Conservation (phyloP, 208 protist genomes). For the Novymonas esmeraldas region DNA sequence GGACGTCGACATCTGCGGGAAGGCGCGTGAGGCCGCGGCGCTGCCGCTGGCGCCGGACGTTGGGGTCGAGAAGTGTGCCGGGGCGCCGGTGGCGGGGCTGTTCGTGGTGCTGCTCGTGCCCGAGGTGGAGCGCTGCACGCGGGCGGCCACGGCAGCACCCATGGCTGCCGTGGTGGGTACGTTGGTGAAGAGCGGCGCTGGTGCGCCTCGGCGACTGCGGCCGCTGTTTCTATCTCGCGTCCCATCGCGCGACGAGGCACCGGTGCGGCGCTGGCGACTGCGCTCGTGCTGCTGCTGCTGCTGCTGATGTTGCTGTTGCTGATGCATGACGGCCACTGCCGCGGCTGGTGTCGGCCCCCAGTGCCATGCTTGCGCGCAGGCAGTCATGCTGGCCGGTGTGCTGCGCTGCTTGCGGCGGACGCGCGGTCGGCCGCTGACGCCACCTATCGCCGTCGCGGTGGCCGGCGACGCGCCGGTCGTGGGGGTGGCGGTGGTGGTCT, state of each 20-base stretch:
- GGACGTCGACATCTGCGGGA: background rate
- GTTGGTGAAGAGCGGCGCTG: conserved; percentile 7
- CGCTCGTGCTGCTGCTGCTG: background rate
- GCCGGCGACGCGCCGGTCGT: background rate
- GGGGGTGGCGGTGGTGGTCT: conserved; percentile 1
- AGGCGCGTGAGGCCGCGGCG: background rate
- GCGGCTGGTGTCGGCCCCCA: conserved; percentile 6
- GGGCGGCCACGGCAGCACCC: conserved; percentile 3
- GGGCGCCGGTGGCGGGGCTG: background rate
- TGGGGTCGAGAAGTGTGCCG: background rate
- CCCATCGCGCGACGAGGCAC: background rate
- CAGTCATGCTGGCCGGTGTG: conserved; percentile 11
- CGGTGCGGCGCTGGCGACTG: background rate
- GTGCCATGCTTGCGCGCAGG: conserved; percentile 29
- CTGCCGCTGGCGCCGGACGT: background rate
- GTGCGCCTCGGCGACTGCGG: conserved; percentile 7
- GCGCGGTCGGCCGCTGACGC: background rate
- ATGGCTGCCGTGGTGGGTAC: conserved; percentile 9
- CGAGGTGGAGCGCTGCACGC: background rate
- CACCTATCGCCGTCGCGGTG: background rate
- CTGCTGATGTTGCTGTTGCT: background rate
- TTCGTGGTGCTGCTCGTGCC: background rate
- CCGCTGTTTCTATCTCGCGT: background rate
- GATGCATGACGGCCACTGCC: background rate
- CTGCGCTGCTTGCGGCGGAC: conserved; percentile 7